A percentile compares a stretch with the other conserved stretches of the same genome.
Conservation (phyloP, 2,329 filamentous ascomycete species). For the Zalaria sp. region DNA sequence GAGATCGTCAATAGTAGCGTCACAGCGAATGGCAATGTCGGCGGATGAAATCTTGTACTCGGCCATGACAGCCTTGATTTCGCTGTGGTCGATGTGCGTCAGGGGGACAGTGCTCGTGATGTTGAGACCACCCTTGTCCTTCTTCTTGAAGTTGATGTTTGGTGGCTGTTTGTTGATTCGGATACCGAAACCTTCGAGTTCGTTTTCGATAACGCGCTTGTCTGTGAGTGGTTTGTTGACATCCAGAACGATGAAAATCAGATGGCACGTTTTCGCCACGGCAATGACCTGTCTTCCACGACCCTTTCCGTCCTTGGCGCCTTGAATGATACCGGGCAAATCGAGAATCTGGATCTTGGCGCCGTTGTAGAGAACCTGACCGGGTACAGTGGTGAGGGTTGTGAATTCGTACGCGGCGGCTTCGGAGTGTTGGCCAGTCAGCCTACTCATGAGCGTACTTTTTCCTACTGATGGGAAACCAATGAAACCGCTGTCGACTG, state of each 20-base stretch:
- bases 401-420: conserved; percentile 97
- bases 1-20: conserved; percentile 91
- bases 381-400: conserved; percentile 90
- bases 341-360: conserved; percentile 95
- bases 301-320: conserved; percentile 88
- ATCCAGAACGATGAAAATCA: conserved; percentile 97
- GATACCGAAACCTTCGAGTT: conserved; percentile 94
- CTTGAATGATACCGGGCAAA: conserved; percentile 95
- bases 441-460: conserved; percentile 86
- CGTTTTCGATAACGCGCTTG: conserved; percentile 87
- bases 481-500: conserved; percentile 56
- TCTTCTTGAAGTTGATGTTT: conserved; percentile 99
- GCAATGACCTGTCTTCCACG: conserved; percentile 94
- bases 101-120: conserved; percentile 91
- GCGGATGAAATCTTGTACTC: conserved; percentile 95
- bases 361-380: conserved; percentile 91
- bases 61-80: conserved; percentile 95
- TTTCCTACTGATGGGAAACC: conserved; percentile 97
- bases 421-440: conserved; percentile 96
- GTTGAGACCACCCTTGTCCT: conserved; percentile 93
- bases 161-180: conserved; percentile 93
- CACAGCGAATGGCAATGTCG: conserved; percentile 94
- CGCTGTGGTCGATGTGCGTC: conserved; percentile 83
- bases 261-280: conserved; percentile 93
- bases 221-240: conserved; percentile 97